These are phyloP conservation scores for Cucurbita maxima DNA, from an alignment of 306 rosid genomes.

Conservation along the genomic window DNA sequence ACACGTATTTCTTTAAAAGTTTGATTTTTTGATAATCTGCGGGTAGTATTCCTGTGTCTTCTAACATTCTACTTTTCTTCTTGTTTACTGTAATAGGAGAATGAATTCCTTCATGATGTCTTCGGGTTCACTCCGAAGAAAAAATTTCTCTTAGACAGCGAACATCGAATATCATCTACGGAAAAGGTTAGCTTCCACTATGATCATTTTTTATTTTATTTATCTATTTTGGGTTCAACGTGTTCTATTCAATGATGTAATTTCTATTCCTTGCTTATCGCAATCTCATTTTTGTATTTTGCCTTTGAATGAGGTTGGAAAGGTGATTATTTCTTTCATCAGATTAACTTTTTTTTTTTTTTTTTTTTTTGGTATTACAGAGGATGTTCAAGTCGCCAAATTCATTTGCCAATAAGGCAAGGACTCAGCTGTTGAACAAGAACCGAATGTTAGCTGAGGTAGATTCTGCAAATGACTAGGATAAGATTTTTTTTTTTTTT, in stretches of 20 bases:
- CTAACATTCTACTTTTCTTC: neutral
- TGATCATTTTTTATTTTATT: neutral
- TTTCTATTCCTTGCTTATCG: neutral
- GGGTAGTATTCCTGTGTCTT: neutral
- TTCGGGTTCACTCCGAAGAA: constrained; percentile 69
- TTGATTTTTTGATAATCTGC: neutral
- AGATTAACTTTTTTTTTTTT: neutral
- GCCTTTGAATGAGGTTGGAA: neutral
- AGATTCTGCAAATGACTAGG: neutral
- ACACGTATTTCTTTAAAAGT: neutral
- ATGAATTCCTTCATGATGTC: constrained; percentile 70
- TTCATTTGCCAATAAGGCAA: constrained; percentile 67
- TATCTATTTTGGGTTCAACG: neutral
- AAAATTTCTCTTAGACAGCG: constrained; percentile 22
- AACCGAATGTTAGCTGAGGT: constrained; percentile 74
- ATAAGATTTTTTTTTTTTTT: neutral
- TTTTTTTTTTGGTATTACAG: constrained; percentile 17
- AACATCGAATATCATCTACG: constrained; percentile 47
- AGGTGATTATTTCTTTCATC: neutral
- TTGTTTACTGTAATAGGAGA: constrained; percentile 41
- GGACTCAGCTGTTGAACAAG: constrained; percentile 71
- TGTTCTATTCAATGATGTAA: neutral
- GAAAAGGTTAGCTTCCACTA: constrained; percentile 45
- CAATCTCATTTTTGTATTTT: neutral
- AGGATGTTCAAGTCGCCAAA: constrained; percentile 79